phyloP scores from a whole-genome alignment of 2,329 filamentous ascomycete species.

The Shiraia sp. region DNA sequence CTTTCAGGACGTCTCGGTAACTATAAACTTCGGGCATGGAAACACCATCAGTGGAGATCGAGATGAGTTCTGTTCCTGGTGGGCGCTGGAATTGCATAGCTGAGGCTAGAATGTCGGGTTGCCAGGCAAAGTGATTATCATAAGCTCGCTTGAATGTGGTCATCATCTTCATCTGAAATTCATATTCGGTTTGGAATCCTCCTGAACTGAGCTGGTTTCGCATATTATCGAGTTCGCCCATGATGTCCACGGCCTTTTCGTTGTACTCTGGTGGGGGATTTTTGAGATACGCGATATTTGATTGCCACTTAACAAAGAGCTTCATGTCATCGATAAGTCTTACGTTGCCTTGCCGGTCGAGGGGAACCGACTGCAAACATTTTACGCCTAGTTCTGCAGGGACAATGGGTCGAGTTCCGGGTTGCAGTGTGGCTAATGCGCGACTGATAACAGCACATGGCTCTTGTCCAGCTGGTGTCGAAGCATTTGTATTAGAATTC shows the following conservation, averaged over 20 bases:
- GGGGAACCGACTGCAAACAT: constrained; percentile 44
- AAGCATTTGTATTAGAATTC: constrained; percentile 13
- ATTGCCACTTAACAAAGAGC: constrained; percentile 45
- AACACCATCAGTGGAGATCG: constrained; percentile 42
- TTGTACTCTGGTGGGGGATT: constrained; percentile 43
- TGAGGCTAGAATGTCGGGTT: constrained; percentile 41
- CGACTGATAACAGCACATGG: constrained; percentile 39
- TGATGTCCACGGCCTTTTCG: constrained; percentile 44
- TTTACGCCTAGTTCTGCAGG: constrained; percentile 39
- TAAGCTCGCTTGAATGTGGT: constrained; percentile 42
- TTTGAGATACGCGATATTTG: constrained; percentile 45
- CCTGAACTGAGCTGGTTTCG: constrained; percentile 31
- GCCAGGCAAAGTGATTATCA: constrained; percentile 48
- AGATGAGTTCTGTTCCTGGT: constrained; percentile 36
- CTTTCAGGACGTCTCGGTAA: constrained; percentile 33
- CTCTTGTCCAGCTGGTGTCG: constrained; percentile 26
- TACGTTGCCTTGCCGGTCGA: constrained; percentile 38
- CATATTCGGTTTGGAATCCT: constrained; percentile 45
- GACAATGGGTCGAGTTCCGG: constrained; percentile 30
- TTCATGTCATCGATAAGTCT: constrained; percentile 42
- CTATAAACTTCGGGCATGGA: constrained; percentile 43
- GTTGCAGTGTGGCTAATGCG: constrained; percentile 28
- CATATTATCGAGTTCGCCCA: constrained; percentile 43
- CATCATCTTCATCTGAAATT: constrained; percentile 45
- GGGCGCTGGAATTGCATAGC: constrained; percentile 44